phyloP scores from a whole-genome alignment of 805 yeast genomes.

The Nakazawaea populi region DNA sequence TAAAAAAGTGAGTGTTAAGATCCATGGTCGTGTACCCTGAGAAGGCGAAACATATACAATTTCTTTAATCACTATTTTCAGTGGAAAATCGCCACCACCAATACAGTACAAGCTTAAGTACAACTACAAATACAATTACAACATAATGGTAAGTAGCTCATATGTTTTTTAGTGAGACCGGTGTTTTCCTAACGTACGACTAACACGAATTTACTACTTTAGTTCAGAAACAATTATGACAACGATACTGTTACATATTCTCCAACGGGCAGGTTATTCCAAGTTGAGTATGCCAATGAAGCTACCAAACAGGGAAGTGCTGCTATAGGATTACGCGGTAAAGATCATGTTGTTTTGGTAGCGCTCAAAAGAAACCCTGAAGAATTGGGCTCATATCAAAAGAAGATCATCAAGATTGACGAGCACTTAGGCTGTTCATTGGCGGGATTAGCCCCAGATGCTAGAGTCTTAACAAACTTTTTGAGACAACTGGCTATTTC shows the following conservation, averaged over 20 bases:
- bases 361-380: conserved; percentile 96
- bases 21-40: not conserved
- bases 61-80: not conserved
- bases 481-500: conserved; percentile 89
- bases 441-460: conserved; percentile 98
- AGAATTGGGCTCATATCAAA: conserved; percentile 94
- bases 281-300: conserved; percentile 84
- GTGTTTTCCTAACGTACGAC: not conserved
- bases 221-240: conserved; percentile 97
- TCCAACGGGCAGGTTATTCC: conserved; percentile 89
- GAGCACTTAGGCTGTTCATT: conserved; percentile 91
- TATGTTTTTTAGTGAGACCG: too few species aligned
- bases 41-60: not conserved
- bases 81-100: conserved; percentile 1
- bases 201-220: not conserved
- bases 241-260: conserved; percentile 98
- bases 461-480: conserved; percentile 85
- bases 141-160: not conserved
- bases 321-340: conserved; percentile 88
- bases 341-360: conserved; percentile 82
- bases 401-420: conserved; percentile 87
- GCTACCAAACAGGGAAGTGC: conserved; percentile 98
- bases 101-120: not conserved
- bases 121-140: not conserved
- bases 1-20: too few species aligned